These are phyloP conservation scores for Dioscorea zingiberensis DNA, from an alignment of 106 monocot genomes.

Conservation along the genomic window DNA sequence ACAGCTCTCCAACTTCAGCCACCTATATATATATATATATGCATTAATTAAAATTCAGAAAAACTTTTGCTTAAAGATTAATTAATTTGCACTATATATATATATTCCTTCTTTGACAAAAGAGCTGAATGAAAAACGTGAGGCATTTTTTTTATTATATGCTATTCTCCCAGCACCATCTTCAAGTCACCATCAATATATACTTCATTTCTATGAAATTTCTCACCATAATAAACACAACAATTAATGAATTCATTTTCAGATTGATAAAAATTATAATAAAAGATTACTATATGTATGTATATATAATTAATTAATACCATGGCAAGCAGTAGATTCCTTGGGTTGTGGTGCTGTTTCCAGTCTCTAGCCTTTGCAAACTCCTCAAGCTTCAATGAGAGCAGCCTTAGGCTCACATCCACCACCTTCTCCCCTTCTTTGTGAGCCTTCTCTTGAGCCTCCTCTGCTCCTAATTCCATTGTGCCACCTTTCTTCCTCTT, in stretches of 20 bases:
- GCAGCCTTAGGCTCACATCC: slow-evolving; percentile 26
- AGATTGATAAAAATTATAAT: no score
- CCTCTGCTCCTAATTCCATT: neutral
- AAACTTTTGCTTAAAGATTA: no score
- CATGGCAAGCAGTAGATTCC: slow-evolving; percentile 34
- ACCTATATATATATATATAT: slow-evolving; percentile 10
- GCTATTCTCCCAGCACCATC: no score
- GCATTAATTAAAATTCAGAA: no score
- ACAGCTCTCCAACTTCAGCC: slow-evolving; percentile 34
- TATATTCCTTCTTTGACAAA: no score
- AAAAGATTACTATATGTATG: neutral
- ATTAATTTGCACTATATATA: no score
- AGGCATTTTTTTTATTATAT: no score
- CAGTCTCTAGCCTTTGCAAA: slow-evolving; percentile 30
- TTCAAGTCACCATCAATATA: no score
- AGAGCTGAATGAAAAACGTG: no score
- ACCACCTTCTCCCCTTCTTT: slow-evolving; percentile 1
- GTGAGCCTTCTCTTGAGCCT: neutral
- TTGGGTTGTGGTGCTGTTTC: slow-evolving; percentile 28
- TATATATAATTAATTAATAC: neutral
- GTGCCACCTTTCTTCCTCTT: neutral
- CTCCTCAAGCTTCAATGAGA: slow-evolving; percentile 15
- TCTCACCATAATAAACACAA: no score
- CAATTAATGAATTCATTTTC: neutral
- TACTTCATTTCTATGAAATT: no score